Evolutionary conservation across 495 filamentous ascomycete species (phyloP), one percentile per base, ranked within the genome.

Genomic region (Annulohypoxylon bovei): DNA sequence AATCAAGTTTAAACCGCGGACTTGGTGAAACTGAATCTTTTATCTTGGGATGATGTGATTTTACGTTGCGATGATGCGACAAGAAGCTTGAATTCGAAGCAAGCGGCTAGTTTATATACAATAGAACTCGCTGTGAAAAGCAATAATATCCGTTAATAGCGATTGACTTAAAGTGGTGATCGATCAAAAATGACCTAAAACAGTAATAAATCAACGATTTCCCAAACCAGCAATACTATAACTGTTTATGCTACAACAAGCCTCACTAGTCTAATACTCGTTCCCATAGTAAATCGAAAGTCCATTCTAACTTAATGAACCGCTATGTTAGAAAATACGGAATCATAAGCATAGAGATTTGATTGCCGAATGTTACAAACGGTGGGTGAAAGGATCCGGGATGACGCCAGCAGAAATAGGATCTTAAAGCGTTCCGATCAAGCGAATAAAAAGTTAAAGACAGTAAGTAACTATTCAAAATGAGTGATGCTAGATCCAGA

Each of bases 101-200:
- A 50, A 18, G 37, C n/a, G 25, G 12, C 33, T 4, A 6, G 16
- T 28, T 27, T 57, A 61, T 65, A 66, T 62, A 62, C 54, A 56
- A 37, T 28, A 16, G 23, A 42, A 65, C 28, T 49, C 0, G 1
- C 2, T 18, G 42, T 6, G 14, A 40, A 20, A 20, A 20, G 27
- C 9, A 1, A 2, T 5, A 7, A 6, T 16, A 20, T 32, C 12
- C 20, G 12, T 61, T 4, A 27, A 12, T 12, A 8, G 25, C 2
- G 1, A 27, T 49, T 27, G 6, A 18, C 44, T 27, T 14, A 27
- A 20, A 25, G 25, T 5, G 44, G 22, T 6, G 25, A 27, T 23
- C 9, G 20, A 49, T 18, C 22, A 8, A 14, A 11, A 27, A 49
- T 25, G 23, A 3, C 44, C 44, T n/a, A 49, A 49, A 6, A 49